Percentiles rank a stretch among this genome's conserved stretches.
Conservation (phyloP, 2,329 filamentous ascomycete genomes). For the Raffaelea arxii region DNA sequence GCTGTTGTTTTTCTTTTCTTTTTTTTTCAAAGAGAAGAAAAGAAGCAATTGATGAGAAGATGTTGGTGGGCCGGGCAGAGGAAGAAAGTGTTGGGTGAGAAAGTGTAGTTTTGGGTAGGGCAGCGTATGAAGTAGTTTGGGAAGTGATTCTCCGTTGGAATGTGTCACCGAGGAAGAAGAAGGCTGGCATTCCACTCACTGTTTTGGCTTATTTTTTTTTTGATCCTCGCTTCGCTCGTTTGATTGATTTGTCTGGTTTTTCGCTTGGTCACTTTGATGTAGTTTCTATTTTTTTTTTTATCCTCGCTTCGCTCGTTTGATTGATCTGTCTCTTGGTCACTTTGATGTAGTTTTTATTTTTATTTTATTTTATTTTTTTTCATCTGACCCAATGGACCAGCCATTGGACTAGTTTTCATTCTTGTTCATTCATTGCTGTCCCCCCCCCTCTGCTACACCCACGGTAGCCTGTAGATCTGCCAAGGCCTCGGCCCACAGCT, state of each 20-base stretch:
- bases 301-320: neutral
- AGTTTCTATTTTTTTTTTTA: neutral
- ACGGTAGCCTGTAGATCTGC: slow-evolving; percentile 1
- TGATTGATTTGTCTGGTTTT: neutral
- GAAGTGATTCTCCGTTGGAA: no score
- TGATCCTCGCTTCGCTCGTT: neutral
- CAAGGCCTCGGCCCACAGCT: slow-evolving; percentile 8
- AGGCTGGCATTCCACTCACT: no score
- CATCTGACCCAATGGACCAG: neutral
- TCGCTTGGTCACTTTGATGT: neutral
- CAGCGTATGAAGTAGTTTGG: no score
- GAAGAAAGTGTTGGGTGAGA: no score
- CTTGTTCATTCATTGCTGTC: neutral
- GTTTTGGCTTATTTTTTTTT: no score
- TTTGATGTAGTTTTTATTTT: neutral
- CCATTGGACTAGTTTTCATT: slow-evolving; percentile 3
- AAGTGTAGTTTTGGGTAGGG: no score
- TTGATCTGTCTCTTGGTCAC: neutral
- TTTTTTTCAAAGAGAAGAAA: no score
- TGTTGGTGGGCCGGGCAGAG: no score
- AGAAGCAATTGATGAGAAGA: no score
- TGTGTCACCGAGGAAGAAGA: no score
- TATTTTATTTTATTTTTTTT: slow-evolving; percentile 2
- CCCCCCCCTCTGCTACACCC: neutral
- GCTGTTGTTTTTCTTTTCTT: no score